phyloP scores from a whole-genome alignment of 106 monocot species.

The Dendrobium catenatum region DNA sequence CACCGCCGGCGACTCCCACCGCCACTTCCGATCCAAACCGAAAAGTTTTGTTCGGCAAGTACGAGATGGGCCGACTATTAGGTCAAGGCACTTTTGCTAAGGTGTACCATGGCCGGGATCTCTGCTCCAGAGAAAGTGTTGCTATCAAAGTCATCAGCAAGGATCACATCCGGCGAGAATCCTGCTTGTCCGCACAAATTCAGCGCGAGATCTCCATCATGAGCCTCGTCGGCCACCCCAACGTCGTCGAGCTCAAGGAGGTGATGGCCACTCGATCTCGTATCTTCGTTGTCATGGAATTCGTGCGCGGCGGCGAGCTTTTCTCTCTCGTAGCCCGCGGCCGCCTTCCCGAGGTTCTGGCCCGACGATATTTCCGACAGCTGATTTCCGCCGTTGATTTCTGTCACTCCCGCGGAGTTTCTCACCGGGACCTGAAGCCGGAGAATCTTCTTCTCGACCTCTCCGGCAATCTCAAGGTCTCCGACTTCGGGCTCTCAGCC shows the following conservation, averaged over 20 bases:
- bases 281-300: constrained; percentile 28
- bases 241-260: constrained; percentile 30
- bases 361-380: constrained; percentile 35
- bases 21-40: not conserved
- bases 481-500: constrained; percentile 27
- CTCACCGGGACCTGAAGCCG: constrained; percentile 21
- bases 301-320: constrained; percentile 26
- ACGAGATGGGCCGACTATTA: constrained; percentile 21
- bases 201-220: constrained; percentile 42
- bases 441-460: constrained; percentile 23
- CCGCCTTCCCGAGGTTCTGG: constrained; percentile 24
- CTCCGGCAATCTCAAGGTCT: constrained; percentile 17
- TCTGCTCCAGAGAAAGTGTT: constrained; percentile 8
- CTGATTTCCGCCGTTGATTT: constrained; percentile 19
- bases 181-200: constrained; percentile 19
- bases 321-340: constrained; percentile 29
- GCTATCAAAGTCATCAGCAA: constrained; percentile 38
- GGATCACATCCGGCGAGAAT: constrained; percentile 13
- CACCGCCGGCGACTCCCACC: too few relatives aligned
- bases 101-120: constrained; percentile 17
- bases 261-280: constrained; percentile 32
- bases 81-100: constrained; percentile 25
- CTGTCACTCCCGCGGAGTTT: constrained; percentile 20
- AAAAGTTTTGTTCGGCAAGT: constrained; percentile 8
- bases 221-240: constrained; percentile 20